Evolutionary conservation across 139 green algal genomes (phyloP).

Genomic region (Auxenochlorella pyrenoidosa): DNA sequence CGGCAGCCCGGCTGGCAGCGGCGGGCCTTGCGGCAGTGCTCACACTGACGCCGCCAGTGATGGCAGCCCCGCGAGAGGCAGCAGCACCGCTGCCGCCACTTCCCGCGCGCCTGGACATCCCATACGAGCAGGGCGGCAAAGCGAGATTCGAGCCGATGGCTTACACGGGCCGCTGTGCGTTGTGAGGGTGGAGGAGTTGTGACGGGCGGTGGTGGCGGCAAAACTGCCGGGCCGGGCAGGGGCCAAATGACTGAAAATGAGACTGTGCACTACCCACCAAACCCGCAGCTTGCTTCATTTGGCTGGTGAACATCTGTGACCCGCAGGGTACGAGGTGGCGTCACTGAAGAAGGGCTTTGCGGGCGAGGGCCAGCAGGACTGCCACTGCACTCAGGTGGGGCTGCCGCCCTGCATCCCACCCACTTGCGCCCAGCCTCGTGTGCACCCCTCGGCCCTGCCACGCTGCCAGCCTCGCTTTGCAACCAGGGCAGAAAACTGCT

Average conservation of each 20-base stretch:
- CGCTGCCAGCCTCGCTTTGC: not conserved
- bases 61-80: not conserved
- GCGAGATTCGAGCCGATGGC: constrained; percentile 41
- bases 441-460: not conserved
- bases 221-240: too few relatives aligned
- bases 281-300: not conserved
- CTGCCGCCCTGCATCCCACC: not conserved
- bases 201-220: too few relatives aligned
- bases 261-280: too few relatives aligned
- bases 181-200: too few relatives aligned
- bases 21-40: too few relatives aligned
- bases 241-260: too few relatives aligned
- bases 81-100: not conserved
- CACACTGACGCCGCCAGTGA: too few relatives aligned
- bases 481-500: too few relatives aligned
- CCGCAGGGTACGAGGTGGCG: constrained; percentile 43
- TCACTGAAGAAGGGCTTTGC: constrained; percentile 58
- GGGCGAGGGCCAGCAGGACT: constrained; percentile 57
- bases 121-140: not conserved
- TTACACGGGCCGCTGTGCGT: constrained; percentile 44
- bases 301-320: not conserved
- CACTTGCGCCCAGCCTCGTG: not conserved
- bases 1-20: too few relatives aligned
- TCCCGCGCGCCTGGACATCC: not conserved
- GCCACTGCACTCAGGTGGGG: constrained; percentile 59